Conservation (phyloP, 495 filamentous ascomycete genomes). For the Jackrogersella minutella region DNA sequence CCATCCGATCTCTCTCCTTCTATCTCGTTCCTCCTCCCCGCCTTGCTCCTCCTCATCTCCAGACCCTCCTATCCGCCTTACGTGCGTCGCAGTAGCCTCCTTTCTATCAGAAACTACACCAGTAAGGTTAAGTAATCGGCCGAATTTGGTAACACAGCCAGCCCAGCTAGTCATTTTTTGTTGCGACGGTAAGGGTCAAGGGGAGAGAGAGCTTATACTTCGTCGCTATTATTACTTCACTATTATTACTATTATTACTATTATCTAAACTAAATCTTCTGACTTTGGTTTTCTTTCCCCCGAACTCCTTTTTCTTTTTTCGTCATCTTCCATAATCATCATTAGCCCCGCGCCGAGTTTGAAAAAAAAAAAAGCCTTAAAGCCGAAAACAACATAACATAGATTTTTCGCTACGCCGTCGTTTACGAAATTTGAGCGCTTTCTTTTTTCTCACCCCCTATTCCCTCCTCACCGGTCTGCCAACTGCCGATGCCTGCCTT, state of each 20-base stretch:
- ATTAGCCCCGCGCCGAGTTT: conserved; percentile 12
- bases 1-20: conserved; percentile 30
- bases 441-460: not conserved
- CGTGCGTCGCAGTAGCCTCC: conserved; percentile 23
- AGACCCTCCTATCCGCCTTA: conserved; percentile 7
- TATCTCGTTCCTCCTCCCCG: conserved; percentile 29
- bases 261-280: conserved; percentile 12
- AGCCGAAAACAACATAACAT: conserved; percentile 7
- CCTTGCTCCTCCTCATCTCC: not conserved
- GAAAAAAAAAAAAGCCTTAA: conserved; percentile 4
- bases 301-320: conserved; percentile 1
- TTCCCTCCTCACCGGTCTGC: conserved; percentile 2
- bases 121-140: conserved; percentile 23
- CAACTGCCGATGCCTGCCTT: conserved; percentile 40
- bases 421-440: conserved; percentile 13
- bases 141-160: conserved; percentile 23
- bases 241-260: not conserved
- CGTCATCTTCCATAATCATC: not conserved
- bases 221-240: conserved; percentile 9
- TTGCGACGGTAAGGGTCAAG: conserved; percentile 7
- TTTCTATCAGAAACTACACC: conserved; percentile 1
- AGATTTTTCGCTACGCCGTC: conserved; percentile 21
- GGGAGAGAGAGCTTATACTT: conserved; percentile 21
- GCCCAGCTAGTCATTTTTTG: not conserved
- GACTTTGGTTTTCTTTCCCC: not conserved